Evolutionary conservation across 2,329 filamentous ascomycete genomes (phyloP), one percentile per base, ranked within the genome.

Genomic region (Trichoderma sp.): DNA sequence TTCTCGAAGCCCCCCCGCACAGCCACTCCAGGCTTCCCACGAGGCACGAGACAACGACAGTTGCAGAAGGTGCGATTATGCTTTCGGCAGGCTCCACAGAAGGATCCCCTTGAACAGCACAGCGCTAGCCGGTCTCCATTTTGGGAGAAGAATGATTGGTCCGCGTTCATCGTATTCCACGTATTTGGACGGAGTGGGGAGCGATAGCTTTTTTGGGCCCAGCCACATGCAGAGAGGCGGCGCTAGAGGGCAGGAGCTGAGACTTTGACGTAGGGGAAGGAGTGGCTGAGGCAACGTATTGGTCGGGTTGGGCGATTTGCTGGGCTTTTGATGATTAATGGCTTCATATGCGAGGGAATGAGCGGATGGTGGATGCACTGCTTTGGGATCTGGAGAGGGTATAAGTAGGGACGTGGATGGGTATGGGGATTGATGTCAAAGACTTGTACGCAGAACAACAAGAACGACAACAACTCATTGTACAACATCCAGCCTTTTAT

Each of bases 91-190:
- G 15, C 27, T 45, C 64, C 54, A 50, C 25, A 37, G 56, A 67
- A 65, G 3, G 45, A 53, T 63, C 52, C 32, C 4, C 6, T 29
- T 34, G 17, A 32, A n/a, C 52, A 32, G 32, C 29, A 32, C 22
- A 22, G 45, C 37, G 56, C 56, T 60, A 60, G 48, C 13, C 19
- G 12, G 19, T 64, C n/a, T n/a, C 60, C 50, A 54, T 13, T 29
- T 32, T 22, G 25, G 15, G 15, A 17, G 12, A n/a, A 7, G 22
- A 15, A 5, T 68, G 53, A 69, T 73, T 71, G 69, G 64, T 65
- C 76, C 74, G 75, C 73, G 71, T 74, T 74, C 73, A 63, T 76
- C 75, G 75, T 76, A 75, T 76, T 74, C 63, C 63, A 50, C 67
- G 27, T 35, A 60, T 59, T 29, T 39, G 42, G 45, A 8, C 8